Conservation (phyloP, 1,139 yeast genomes). For the Wickerhamiella infanticola region DNA sequence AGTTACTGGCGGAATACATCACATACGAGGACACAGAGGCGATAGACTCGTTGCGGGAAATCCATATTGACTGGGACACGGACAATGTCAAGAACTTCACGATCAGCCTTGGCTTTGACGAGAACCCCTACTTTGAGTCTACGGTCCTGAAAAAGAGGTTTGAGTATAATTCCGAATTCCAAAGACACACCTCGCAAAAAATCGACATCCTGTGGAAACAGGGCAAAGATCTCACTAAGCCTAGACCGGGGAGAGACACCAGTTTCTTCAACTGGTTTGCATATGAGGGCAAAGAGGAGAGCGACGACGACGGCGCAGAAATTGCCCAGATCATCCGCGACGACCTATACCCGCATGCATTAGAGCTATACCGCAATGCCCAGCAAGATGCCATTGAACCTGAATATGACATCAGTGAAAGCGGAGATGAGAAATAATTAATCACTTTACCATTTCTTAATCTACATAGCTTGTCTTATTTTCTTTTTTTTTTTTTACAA, state of each 20-base stretch:
- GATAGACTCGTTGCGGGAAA: slow-evolving; percentile 19
- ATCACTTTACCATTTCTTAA: background rate
- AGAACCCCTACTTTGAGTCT: slow-evolving; percentile 22
- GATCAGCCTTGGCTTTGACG: slow-evolving; percentile 22
- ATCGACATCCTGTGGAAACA: slow-evolving; percentile 25
- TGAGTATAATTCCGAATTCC: slow-evolving; percentile 10
- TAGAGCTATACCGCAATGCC: slow-evolving; percentile 20
- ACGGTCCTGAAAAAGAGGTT: slow-evolving; percentile 19
- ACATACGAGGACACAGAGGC: slow-evolving; percentile 22
- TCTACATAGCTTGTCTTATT: background rate
- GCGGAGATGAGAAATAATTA: slow-evolving; percentile 16
- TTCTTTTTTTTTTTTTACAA: background rate
- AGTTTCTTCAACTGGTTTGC: slow-evolving; percentile 27
- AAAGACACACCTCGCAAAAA: slow-evolving; percentile 16
- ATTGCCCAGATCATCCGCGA: slow-evolving; percentile 26
- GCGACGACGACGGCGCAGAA: slow-evolving; percentile 23
- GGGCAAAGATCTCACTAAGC: slow-evolving; percentile 21
- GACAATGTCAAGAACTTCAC: slow-evolving; percentile 20
- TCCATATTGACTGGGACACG: slow-evolving; percentile 21
- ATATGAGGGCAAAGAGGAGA: slow-evolving; percentile 22
- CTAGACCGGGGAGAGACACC: slow-evolving; percentile 18
- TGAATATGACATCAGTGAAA: slow-evolving; percentile 16
- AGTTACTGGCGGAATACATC: slow-evolving; percentile 20
- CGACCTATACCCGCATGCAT: slow-evolving; percentile 28
- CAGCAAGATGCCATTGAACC: slow-evolving; percentile 13